A percentile compares a stretch with the other conserved stretches of the same genome.
Evolutionary conservation across 2,329 filamentous ascomycete species (phyloP).

Genomic region (Aureobasidium sp.): DNA sequence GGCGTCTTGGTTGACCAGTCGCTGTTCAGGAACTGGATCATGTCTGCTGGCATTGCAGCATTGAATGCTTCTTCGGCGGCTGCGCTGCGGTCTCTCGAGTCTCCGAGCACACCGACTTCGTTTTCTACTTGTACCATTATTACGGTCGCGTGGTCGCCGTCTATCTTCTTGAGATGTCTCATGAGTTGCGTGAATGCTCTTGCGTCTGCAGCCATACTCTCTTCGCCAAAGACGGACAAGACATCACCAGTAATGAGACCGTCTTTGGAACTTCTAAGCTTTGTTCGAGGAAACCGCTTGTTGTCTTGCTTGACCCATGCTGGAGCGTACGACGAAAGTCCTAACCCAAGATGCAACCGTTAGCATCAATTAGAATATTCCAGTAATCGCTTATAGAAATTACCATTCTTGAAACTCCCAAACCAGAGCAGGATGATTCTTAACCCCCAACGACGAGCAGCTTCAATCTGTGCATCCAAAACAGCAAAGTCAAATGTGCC

Average conservation of each 20-base stretch:
- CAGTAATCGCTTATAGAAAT: neutral
- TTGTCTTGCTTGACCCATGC: conserved; percentile 33
- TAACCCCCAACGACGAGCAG: conserved; percentile 34
- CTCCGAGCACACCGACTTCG: conserved; percentile 46
- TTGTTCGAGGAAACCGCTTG: conserved; percentile 28
- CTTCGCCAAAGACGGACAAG: conserved; percentile 34
- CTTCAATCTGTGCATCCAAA: conserved; percentile 30
- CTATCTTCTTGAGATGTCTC: conserved; percentile 38
- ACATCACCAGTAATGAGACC: conserved; percentile 28
- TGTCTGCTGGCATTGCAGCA: conserved; percentile 29
- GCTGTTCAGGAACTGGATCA: conserved; percentile 22
- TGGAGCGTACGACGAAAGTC: conserved; percentile 34
- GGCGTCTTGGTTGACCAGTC: neutral
- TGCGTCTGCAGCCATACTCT: conserved; percentile 29
- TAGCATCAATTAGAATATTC: no score
- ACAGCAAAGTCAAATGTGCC: conserved; percentile 38
- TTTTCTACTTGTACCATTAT: conserved; percentile 55
- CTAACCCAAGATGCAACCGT: conserved; percentile 15
- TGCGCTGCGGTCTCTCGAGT: conserved; percentile 43
- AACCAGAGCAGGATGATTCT: conserved; percentile 42
- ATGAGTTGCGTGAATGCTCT: conserved; percentile 36
- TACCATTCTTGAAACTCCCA: conserved; percentile 44
- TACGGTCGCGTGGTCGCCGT: conserved; percentile 43
- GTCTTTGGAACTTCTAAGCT: conserved; percentile 25
- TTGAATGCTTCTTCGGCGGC: conserved; percentile 38